Percentiles rank a stretch among this genome's conserved stretches.
Conservation (phyloP, 148 eudicot genomes). For the Nepenthes mirabilis region DNA sequence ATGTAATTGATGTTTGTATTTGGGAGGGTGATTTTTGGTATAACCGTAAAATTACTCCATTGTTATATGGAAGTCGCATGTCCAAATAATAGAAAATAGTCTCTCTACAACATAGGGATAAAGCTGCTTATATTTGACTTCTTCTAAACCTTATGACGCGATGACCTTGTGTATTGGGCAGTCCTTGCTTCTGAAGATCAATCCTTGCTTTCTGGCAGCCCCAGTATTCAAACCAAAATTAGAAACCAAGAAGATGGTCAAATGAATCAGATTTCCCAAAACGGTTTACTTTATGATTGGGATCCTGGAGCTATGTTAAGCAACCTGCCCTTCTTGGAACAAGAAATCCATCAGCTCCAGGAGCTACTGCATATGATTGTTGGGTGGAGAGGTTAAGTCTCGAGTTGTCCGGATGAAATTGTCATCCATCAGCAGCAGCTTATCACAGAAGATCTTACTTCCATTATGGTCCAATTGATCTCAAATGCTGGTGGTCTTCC, state of each 20-base stretch:
- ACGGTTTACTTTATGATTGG: conserved; percentile 20
- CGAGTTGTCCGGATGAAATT: conserved; percentile 22
- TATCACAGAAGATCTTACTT: conserved; percentile 44
- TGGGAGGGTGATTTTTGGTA: too few species aligned
- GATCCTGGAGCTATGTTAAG: conserved; percentile 36
- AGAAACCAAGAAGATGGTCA: conserved; percentile 13
- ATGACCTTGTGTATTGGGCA: too few species aligned
- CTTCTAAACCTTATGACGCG: too few species aligned
- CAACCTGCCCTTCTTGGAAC: conserved; percentile 44
- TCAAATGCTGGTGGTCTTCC: conserved; percentile 56
- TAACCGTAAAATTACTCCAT: too few species aligned
- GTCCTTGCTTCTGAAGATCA: conserved; percentile 4
- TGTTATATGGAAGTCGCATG: too few species aligned
- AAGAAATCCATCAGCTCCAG: conserved; percentile 54
- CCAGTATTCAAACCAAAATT: conserved; percentile 10
- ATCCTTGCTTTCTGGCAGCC: conserved; percentile 6
- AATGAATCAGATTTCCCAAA: conserved; percentile 11
- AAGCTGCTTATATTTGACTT: too few species aligned
- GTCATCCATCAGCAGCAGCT: conserved; percentile 50
- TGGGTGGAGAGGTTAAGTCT: conserved; percentile 19
- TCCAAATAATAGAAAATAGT: too few species aligned
- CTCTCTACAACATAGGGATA: too few species aligned
- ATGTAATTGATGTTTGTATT: too few species aligned
- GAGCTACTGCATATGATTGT: conserved; percentile 37
- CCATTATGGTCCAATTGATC: conserved; percentile 45